Base-by-base conservation (phyloP, 805 yeast genomes). In the Sungouiozyma ichnusensis region DNA sequence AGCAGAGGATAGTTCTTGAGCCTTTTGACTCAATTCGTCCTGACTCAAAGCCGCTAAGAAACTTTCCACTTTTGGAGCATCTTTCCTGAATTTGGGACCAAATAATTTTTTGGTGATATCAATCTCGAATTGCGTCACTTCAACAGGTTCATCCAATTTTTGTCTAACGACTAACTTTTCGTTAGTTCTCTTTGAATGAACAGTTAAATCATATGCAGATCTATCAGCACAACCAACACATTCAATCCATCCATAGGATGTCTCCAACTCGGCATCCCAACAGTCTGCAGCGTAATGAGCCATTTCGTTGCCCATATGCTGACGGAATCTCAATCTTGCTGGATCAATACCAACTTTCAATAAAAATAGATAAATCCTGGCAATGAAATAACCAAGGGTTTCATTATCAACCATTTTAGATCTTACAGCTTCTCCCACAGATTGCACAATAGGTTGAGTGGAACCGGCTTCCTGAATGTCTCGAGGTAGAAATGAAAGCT, bases 221-320 rank as follows among this genome's bases (percentile, higher is more conserved):
- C 99, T 80, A 69, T 92, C 99, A 51, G 99, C 99, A 72, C 97
- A 92, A 53, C 99, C 99, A 63, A 92, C 97, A 79, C 98, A 94
- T 72, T 92, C 99, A 56, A 92, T 85, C 99, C 99, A 92, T 56
- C 99, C 99, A 57, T 86, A 92, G 29, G 96, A 85, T 35, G 96
- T 81, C 55, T 84, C 80, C 57, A 92, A 73, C 72, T 92, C 99
- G 51, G 95, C 97, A 69, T 92, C 99, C 99, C 99, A 92, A 73
- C 99, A 92, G 70, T 92, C 99, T 53, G 94, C 80, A 46, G 98
- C 98, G 65, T 92, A 92, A 66, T 92, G 99, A 16, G 99, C 99
- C 99, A 92, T 92, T 72, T 92, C 99, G 64, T 92, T 92, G 54
- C 81, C 74, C 94, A 92, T 81, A 69, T 92, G 99, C 72, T 92